phyloP scores from a whole-genome alignment of 768 basidiomycete species.

The Xanthoconium stramineum region DNA sequence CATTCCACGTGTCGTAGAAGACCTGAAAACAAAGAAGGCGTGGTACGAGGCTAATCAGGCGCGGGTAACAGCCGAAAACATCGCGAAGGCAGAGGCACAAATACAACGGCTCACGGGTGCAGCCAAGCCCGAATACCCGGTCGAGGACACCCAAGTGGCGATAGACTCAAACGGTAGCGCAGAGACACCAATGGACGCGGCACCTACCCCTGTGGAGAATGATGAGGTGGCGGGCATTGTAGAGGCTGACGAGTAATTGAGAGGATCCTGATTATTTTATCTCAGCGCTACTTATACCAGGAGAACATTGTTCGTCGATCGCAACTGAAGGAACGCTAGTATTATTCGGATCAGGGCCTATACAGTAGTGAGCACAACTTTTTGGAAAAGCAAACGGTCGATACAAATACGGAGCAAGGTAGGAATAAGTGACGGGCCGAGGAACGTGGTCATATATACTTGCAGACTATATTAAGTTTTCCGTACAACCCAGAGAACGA shows the following conservation, averaged over 20 bases:
- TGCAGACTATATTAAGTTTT: conserved; percentile 30
- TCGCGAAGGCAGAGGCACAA: conserved; percentile 75
- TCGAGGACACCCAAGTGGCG: conserved; percentile 24
- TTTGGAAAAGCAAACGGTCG: conserved; percentile 31
- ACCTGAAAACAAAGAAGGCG: conserved; percentile 89
- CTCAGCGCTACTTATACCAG: conserved; percentile 19
- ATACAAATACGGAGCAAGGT: conserved; percentile 39
- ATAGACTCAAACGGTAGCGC: conserved; percentile 38
- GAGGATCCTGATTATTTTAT: conserved; percentile 12
- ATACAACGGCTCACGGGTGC: conserved; percentile 57
- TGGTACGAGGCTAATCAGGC: conserved; percentile 95
- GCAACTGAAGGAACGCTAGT: conserved; percentile 19
- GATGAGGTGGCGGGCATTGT: conserved; percentile 41
- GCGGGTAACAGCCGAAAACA: conserved; percentile 71
- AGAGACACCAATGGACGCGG: conserved; percentile 45
- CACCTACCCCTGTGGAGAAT: conserved; percentile 40
- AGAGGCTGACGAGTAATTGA: conserved; percentile 31
- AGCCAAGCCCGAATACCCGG: conserved; percentile 36
- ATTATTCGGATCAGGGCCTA: conserved; percentile 30
- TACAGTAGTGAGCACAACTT: conserved; percentile 37
- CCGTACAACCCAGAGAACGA: conserved; percentile 27
- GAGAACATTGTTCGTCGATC: conserved; percentile 12
- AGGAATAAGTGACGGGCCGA: conserved; percentile 35
- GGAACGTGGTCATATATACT: conserved; percentile 33
- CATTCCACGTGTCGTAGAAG: conserved; percentile 79